Base-by-base conservation (phyloP, 2,329 filamentous ascomycete species). In the Cytospora piceicola region DNA sequence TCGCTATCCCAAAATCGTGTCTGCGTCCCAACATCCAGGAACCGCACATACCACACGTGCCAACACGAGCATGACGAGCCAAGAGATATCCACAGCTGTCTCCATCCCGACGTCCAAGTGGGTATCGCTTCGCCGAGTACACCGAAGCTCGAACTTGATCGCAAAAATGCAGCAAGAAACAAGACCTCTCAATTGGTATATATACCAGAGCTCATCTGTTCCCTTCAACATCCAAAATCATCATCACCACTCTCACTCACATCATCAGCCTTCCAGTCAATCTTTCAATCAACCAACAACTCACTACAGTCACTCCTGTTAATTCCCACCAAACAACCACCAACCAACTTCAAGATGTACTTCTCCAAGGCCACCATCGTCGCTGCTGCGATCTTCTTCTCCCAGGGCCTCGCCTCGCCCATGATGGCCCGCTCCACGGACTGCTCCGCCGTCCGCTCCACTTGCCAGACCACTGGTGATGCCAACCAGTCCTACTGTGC, bases 311-410 rank as follows among this genome's bases (percentile, higher is more conserved):
- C 53, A 63, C 52, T 53, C n/a, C n/a, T 49, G 49, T 29, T 24
- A 49, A 15, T 52, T 62, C 52, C 27, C 27, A 49, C 46, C 39
- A 63, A 53, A n/a, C 52, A n/a, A 55, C 53, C n/a, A 54, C 57
- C 17, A 29, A 34, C 51, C 59, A 62, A 46, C 9, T 60, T 62
- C 59, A 62, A 62, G 52, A 63, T 63, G 61, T 63, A 63, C 54
- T 63, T 63, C 61, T 57, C 61, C 61, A 63, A 63, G 61, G 53
- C 61, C 61, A 63, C 61, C 61, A 63, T 63, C 53, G 32, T 63
- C n/a, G 61, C 61, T 46, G 39, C 49, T 39, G 55, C 61, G 53
- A 53, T 39, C 36, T 8, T 63, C 61, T 30, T 63, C 42, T 46
- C 53, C 53, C 61, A 63, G 61, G 61, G 61, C 34, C 15, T 63